These are phyloP conservation scores for Terana coerulea DNA, from an alignment of 768 basidiomycete genomes.

Conservation along the genomic window DNA sequence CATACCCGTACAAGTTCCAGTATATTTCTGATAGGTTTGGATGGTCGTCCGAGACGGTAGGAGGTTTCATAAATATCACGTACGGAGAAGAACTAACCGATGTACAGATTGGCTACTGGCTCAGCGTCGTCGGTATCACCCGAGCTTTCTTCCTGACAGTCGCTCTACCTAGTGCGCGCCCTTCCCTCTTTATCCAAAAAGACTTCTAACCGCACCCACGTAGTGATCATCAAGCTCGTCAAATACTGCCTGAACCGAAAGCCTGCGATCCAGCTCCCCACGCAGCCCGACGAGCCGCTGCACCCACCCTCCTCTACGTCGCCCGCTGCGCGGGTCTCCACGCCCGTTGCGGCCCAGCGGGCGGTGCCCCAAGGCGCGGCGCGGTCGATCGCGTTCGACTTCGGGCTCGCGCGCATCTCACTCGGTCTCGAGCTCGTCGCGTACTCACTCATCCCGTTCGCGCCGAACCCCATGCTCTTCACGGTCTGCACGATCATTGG, in stretches of 20 bases:
- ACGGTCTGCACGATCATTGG: slow-evolving; percentile 44
- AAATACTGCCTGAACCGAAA: slow-evolving; percentile 36
- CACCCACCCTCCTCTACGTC: background rate
- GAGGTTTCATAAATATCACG: no score
- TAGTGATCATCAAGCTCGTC: slow-evolving; percentile 53
- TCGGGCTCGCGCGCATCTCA: slow-evolving; percentile 62
- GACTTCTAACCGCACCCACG: background rate
- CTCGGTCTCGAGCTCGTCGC: slow-evolving; percentile 50
- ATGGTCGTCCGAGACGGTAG: slow-evolving; percentile 64
- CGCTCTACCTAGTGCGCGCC: slow-evolving; percentile 55
- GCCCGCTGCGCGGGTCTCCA: background rate
- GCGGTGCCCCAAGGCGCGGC: background rate
- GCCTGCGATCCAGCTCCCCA: slow-evolving; percentile 22
- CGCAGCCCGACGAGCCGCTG: slow-evolving; percentile 21
- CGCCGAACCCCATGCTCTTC: slow-evolving; percentile 47
- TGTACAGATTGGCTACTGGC: slow-evolving; percentile 63
- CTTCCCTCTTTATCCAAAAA: no score
- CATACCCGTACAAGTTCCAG: slow-evolving; percentile 56
- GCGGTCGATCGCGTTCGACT: slow-evolving; percentile 54
- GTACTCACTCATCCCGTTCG: slow-evolving; percentile 42
- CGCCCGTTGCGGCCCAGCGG: background rate
- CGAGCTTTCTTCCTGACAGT: slow-evolving; percentile 54
- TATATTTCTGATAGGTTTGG: slow-evolving; percentile 58
- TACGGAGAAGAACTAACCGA: no score
- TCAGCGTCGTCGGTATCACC: slow-evolving; percentile 49